phyloP scores from a whole-genome alignment of 257 asterid genomes.

The Solanum ahanhuiri region DNA sequence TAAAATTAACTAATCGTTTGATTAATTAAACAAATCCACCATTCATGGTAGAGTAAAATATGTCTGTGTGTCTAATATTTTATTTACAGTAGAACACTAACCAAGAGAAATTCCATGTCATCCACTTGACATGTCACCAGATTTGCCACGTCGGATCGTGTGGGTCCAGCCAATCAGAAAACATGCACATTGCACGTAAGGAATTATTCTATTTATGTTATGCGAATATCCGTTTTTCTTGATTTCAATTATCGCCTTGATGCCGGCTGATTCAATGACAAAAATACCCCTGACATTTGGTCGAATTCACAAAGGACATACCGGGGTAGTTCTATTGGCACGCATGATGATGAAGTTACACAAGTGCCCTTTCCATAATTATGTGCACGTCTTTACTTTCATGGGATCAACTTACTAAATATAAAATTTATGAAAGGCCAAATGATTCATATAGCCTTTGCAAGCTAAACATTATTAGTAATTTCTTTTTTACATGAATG shows the following conservation, averaged over 20 bases:
- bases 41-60: neutral
- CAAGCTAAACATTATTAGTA: neutral
- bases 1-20: neutral
- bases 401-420: neutral
- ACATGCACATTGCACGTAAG: constrained; percentile 14
- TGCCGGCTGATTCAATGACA: constrained; percentile 9
- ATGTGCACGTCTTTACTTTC: neutral
- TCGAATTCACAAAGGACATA: neutral
- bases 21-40: constrained; percentile 6
- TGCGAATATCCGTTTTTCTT: constrained; percentile 24
- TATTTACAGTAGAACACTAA: neutral
- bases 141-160: constrained; percentile 12
- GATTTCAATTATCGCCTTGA: neutral
- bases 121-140: neutral
- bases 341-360: neutral
- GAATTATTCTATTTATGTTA: constrained; percentile 22
- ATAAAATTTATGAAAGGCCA: neutral
- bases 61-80: neutral
- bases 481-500: too few relatives aligned
- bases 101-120: constrained; percentile 12
- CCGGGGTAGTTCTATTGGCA: too few relatives aligned
- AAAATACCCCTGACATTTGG: neutral
- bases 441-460: neutral
- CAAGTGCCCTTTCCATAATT: neutral
- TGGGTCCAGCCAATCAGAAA: constrained; percentile 15